Conservation (phyloP, 352 stramenopile species). For the Plasmopara halstedii region DNA sequence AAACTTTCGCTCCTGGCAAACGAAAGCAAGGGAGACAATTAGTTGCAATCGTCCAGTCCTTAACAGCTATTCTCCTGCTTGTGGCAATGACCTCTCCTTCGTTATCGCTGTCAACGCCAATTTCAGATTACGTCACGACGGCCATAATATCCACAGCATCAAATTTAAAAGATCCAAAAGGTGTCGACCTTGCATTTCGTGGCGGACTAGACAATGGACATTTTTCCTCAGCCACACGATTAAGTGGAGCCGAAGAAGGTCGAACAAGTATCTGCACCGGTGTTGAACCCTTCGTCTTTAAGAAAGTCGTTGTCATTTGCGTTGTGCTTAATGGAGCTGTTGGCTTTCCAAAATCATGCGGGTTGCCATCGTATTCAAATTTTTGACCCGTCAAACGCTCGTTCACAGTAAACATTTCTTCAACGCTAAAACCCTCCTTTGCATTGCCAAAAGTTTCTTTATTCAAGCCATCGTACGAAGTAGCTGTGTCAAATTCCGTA, state of each 20-base stretch:
- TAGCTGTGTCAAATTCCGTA: conserved; percentile 71
- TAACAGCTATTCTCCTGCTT: conserved; percentile 6
- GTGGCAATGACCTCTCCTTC: conserved; percentile 1
- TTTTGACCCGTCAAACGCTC: conserved; percentile 87
- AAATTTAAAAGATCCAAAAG: conserved; percentile 69
- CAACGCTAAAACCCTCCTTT: conserved; percentile 79
- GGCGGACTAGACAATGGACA: conserved; percentile 33
- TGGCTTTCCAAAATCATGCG: conserved; percentile 89
- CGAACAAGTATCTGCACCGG: conserved; percentile 41
- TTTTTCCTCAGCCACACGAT: conserved; percentile 42
- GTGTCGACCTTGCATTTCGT: conserved; percentile 27
- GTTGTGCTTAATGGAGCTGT: conserved; percentile 14
- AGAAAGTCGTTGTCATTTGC: conserved; percentile 28
- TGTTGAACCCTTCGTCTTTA: conserved; percentile 40
- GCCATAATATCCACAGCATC: conserved; percentile 83
- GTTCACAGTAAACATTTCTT: conserved; percentile 95
- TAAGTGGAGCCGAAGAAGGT: conserved; percentile 34
- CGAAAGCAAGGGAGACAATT: conserved; percentile 14
- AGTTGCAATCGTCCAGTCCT: conserved; percentile 9
- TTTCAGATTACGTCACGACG: conserved; percentile 59
- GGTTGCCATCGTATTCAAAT: conserved; percentile 93
- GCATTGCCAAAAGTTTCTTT: conserved; percentile 79
- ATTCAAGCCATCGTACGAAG: conserved; percentile 84
- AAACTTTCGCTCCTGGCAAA: conserved; percentile 20
- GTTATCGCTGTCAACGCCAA: conserved; percentile 20